Base-by-base conservation (phyloP, 2,329 filamentous ascomycete genomes). In the Ophiostoma himal-ulmi region DNA sequence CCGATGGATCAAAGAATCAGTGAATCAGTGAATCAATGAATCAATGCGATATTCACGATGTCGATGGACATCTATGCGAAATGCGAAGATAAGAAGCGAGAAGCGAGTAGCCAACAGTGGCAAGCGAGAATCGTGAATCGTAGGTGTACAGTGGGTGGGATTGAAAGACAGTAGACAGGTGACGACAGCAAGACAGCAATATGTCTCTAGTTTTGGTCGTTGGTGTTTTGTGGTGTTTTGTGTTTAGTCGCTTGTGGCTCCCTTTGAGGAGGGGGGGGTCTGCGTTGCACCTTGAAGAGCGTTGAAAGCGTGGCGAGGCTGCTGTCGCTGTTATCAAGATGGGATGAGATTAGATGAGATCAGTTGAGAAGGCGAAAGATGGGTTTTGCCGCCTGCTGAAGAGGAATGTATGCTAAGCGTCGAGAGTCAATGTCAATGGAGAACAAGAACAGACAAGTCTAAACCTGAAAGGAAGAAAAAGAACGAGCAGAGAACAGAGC, bases 131-230 rank as follows among this genome's bases (percentile, higher is more conserved):
- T 62, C 57, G 57, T 30, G 5, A 30, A 34, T 36, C 26, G 57
- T 34, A 26, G 8, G 57, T 62, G 26, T 17, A 62, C 57, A 34
- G 57, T 26, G 48, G 44, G n/a, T 22, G 52, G 52, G 52, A 57
- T 34, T 62, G 22, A 34, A 62, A 39, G 62, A 65, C 62, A 39
- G 60, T 30, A 67, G 62, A 69, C 26, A 71, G 64, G 60, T 36
- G 67, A 52, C 37, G 34, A 30, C 14, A 39, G 70, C 67, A 60
- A 69, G 69, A 70, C 69, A 70, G n/a, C 60, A 17, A 54, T 6
- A 62, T 30, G 57, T 62, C 57, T 34, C 22, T 57, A 26, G 52
- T 57, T 26, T 57, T 3, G 17, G 8, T 39, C 37, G 10, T 39
- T n/a, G 17, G 30, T 30, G 30, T 30, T 30, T 30, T 30, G 30